Evolutionary conservation across 192 early-diverging fungal species (phyloP).

Genomic region (Backusella macrospora): DNA sequence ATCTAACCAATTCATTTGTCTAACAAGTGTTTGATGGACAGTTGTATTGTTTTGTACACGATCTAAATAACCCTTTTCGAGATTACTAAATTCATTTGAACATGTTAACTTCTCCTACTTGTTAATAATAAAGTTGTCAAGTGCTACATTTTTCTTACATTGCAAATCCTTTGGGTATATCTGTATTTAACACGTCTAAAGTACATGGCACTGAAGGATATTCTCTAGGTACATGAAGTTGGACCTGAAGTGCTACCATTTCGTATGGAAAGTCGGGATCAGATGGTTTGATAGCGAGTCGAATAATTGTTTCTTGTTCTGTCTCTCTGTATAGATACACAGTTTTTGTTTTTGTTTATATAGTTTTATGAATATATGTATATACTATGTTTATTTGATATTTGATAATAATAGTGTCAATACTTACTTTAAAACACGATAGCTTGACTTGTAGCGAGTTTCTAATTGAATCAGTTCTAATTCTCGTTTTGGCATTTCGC

Average conservation of each 20-base stretch:
- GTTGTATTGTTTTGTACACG: constrained; percentile 35
- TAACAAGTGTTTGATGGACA: constrained; percentile 37
- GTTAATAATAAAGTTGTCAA: not conserved
- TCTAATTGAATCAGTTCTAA: constrained; percentile 27
- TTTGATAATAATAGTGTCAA: not conserved
- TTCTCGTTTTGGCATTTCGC: not conserved
- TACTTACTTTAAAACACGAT: constrained; percentile 19
- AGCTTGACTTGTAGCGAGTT: constrained; percentile 23
- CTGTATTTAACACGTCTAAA: constrained; percentile 49
- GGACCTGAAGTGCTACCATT: constrained; percentile 60
- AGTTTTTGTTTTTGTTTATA: not conserved
- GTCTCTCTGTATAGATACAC: not conserved
- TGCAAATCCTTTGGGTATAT: constrained; percentile 55
- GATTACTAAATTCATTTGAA: constrained; percentile 40
- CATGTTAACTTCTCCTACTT: not conserved
- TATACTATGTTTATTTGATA: not conserved
- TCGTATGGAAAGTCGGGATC: constrained; percentile 88
- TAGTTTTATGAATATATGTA: not conserved
- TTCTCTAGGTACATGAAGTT: constrained; percentile 57
- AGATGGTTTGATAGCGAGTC: constrained; percentile 41
- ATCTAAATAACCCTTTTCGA: constrained; percentile 62
- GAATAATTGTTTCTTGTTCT: constrained; percentile 22
- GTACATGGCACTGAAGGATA: constrained; percentile 52
- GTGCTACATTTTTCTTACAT: constrained; percentile 37
- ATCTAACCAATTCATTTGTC: constrained; percentile 63